Conservation (phyloP, 2,329 filamentous ascomycete species). For the Cladobotryum protrusum region DNA sequence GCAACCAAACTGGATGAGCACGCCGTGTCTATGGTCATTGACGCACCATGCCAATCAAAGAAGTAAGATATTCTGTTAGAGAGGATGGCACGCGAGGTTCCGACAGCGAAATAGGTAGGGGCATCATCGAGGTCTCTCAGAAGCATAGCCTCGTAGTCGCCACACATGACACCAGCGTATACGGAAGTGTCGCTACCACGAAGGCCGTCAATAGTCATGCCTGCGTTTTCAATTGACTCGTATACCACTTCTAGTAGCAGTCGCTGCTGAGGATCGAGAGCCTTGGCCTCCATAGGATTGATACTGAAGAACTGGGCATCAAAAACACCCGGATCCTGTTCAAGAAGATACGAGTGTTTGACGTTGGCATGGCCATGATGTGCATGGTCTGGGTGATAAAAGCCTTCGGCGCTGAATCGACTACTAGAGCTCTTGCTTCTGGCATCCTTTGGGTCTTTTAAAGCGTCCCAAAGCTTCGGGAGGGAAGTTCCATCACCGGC, state of each 20-base stretch:
- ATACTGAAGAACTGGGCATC: conserved; percentile 29
- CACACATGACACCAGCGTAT: conserved; percentile 27
- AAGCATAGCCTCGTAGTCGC: conserved; percentile 32
- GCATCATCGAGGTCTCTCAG: conserved; percentile 19
- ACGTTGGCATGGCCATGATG: conserved; percentile 22
- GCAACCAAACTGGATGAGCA: conserved; percentile 43
- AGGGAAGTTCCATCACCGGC: conserved; percentile 15
- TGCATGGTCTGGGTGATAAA: conserved; percentile 19
- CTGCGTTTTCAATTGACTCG: conserved; percentile 33
- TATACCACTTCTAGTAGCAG: conserved; percentile 33
- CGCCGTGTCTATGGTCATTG: conserved; percentile 44
- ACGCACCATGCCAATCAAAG: conserved; percentile 40
- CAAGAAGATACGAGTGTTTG: conserved; percentile 26
- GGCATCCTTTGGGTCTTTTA: conserved; percentile 15
- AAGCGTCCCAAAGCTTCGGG: conserved; percentile 16
- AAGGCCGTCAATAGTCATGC: conserved; percentile 15
- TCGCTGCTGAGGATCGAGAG: conserved; percentile 16
- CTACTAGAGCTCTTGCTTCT: conserved; percentile 10
- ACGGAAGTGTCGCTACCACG: conserved; percentile 28
- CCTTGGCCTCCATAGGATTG: conserved; percentile 2
- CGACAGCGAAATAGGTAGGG: conserved; percentile 35
- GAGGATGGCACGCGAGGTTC: conserved; percentile 34
- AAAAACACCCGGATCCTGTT: conserved; percentile 30
- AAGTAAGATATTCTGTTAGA: conserved; percentile 42
- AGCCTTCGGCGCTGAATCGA: conserved; percentile 16